These are phyloP conservation scores for Solanum hybrid DNA, from an alignment of 305 asterid species.

Conservation along the genomic window DNA sequence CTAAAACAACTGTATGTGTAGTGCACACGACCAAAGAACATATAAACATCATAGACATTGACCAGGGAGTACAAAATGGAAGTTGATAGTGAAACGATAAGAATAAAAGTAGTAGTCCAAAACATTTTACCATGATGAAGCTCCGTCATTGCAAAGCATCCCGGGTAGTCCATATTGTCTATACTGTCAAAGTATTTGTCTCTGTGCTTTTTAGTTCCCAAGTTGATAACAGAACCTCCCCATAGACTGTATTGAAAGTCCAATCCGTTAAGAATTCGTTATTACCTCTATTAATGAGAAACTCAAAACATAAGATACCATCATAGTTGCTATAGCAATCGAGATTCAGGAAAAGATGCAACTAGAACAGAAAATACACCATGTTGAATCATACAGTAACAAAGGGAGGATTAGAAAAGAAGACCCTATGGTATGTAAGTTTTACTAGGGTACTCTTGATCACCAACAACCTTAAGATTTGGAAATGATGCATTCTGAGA, in stretches of 20 bases:
- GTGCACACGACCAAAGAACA: not conserved
- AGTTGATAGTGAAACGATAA: not conserved
- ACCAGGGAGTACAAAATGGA: not conserved
- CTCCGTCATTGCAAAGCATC: constrained; percentile 97
- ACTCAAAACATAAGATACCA: not conserved
- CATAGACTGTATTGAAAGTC: constrained; percentile 52
- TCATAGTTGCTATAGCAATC: not conserved
- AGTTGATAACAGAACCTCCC: constrained; percentile 98
- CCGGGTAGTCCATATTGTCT: constrained; percentile 74
- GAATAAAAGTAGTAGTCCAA: constrained; percentile 3
- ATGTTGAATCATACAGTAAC: not conserved
- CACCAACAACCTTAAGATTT: not conserved
- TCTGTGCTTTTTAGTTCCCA: constrained; percentile 86
- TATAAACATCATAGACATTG: not conserved
- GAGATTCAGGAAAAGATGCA: not conserved
- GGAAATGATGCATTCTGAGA: not conserved
- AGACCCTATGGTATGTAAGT: not conserved
- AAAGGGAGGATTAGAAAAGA: not conserved
- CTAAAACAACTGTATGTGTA: not conserved
- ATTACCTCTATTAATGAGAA: not conserved
- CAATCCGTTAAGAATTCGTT: not conserved
- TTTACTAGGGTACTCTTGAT: not conserved
- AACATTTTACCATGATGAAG: constrained; percentile 80
- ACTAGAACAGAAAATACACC: not conserved
- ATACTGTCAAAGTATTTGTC: constrained; percentile 79